phyloP scores from a whole-genome alignment of 192 early-diverging fungal species.

The Funneliformis mosseae region DNA sequence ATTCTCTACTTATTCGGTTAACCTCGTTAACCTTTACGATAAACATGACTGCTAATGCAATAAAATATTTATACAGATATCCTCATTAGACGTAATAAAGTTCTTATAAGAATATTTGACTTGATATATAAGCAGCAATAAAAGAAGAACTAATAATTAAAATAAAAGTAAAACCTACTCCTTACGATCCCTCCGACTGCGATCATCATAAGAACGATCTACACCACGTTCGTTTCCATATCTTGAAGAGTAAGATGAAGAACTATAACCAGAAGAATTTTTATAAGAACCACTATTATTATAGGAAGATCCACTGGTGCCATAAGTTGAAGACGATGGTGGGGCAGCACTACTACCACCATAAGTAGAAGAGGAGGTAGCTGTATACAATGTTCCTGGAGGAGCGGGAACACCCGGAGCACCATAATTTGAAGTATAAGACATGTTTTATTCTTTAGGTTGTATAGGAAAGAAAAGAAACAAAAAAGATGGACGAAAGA shows the following conservation, averaged over 20 bases:
- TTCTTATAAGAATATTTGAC: not conserved
- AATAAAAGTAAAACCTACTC: constrained; percentile 41
- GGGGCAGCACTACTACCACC: not conserved
- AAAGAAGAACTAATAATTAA: not conserved
- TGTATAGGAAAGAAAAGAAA: not conserved
- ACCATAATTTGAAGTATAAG: constrained; percentile 35
- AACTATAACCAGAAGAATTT: constrained; percentile 37
- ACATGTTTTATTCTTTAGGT: constrained; percentile 19
- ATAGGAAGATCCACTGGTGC: constrained; percentile 33
- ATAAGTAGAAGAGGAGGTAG: constrained; percentile 14
- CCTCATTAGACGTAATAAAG: not conserved
- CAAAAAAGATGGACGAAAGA: not conserved
- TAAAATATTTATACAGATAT: not conserved
- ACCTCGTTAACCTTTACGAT: not conserved
- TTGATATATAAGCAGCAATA: not conserved
- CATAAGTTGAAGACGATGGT: constrained; percentile 32
- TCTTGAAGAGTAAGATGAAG: constrained; percentile 39
- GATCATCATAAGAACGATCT: constrained; percentile 64
- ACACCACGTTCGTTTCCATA: constrained; percentile 49
- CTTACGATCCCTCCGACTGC: constrained; percentile 66
- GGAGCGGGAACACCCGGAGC: constrained; percentile 34
- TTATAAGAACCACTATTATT: constrained; percentile 39
- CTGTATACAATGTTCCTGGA: constrained; percentile 20
- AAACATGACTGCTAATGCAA: not conserved
- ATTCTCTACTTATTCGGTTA: not conserved